Base-by-base conservation (phyloP, 345 rosid species). In the Cardamine chenopodiifolia region DNA sequence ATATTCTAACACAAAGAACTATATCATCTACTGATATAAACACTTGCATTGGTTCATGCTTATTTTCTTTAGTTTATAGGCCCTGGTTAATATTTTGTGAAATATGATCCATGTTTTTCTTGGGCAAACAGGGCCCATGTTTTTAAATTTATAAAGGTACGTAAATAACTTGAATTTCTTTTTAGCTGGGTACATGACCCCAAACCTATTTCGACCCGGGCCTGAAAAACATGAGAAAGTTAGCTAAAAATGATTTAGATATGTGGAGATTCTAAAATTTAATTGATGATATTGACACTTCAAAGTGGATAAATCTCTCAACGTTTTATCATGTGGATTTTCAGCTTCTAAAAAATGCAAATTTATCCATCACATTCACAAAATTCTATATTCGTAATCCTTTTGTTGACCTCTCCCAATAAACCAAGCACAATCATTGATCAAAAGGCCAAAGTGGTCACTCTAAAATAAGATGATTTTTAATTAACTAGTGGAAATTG, bases 401-500 rank as follows among this genome's bases (percentile, higher is more conserved):
- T 52, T 52, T 18, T 62, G 60, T 53, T 32, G 37, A 72, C 47
- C 7, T 47, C 31, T 67, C 60, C 54, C 25, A 13, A 58, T 58
- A 44, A 57, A 45, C 32, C 18, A 35, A 66, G 11, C 53, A 47
- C 52, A 66, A 13, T 57, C 52, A 31, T 25, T 57, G 15, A 31
- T 50, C 2, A 50, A 66, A 66, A 34, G 34, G 32, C 53, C 66
- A 45, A 66, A 48, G 29, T 50, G n/a, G 73, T 59, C 55, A 67
- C 61, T 59, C 45, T 68, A 44, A 39, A 7, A 59, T 34, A 15
- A 45, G 44, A 57, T 47, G 4, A 48, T 9, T 58, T 54, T 32
- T 45, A 37, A 13, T 12, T 8, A 56, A 58, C 39, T 17, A 31
- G 7, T 17, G 7, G 1, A 57, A 47, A 23, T 47, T 58, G 20